Conservation (phyloP, 495 filamentous ascomycete genomes). For the Aspergillus indologenus region DNA sequence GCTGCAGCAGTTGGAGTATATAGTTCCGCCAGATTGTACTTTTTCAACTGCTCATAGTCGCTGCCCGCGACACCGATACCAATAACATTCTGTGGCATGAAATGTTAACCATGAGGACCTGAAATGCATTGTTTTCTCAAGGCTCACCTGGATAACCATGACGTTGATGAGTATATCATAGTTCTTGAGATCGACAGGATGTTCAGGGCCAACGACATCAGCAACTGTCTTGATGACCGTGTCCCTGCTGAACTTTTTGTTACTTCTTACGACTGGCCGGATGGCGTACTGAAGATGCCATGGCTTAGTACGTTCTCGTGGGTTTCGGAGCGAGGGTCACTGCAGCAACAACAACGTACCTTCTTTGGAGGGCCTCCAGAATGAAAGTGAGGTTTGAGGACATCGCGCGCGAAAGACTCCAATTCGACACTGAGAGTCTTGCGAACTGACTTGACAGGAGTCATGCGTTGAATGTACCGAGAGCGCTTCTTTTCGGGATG, state of each 20-base stretch:
- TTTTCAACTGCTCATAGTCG: slow-evolving; percentile 56
- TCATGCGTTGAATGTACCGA: slow-evolving; percentile 80
- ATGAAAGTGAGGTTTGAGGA: slow-evolving; percentile 73
- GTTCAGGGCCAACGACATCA: slow-evolving; percentile 58
- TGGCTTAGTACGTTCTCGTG: background rate
- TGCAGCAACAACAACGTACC: slow-evolving; percentile 31
- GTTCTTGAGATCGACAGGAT: slow-evolving; percentile 77
- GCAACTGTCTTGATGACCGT: slow-evolving; percentile 78
- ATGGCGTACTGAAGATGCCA: slow-evolving; percentile 72
- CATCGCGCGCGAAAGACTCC: slow-evolving; percentile 64
- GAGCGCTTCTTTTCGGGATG: slow-evolving; percentile 55
- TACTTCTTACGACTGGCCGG: slow-evolving; percentile 75
- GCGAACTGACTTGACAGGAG: slow-evolving; percentile 69
- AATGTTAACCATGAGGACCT: slow-evolving; percentile 10
- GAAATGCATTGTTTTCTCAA: background rate
- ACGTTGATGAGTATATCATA: slow-evolving; percentile 86
- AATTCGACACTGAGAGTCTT: slow-evolving; percentile 78
- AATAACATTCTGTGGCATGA: slow-evolving; percentile 58
- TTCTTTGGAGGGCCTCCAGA: slow-evolving; percentile 45
- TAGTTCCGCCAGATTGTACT: slow-evolving; percentile 19
- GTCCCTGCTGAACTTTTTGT: slow-evolving; percentile 70
- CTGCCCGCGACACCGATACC: slow-evolving; percentile 73
- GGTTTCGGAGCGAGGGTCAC: background rate
- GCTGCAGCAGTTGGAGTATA: slow-evolving; percentile 9
- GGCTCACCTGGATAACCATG: slow-evolving; percentile 79